Base-by-base conservation (phyloP, 129 eudicot species). In the Flaveria brownii region DNA sequence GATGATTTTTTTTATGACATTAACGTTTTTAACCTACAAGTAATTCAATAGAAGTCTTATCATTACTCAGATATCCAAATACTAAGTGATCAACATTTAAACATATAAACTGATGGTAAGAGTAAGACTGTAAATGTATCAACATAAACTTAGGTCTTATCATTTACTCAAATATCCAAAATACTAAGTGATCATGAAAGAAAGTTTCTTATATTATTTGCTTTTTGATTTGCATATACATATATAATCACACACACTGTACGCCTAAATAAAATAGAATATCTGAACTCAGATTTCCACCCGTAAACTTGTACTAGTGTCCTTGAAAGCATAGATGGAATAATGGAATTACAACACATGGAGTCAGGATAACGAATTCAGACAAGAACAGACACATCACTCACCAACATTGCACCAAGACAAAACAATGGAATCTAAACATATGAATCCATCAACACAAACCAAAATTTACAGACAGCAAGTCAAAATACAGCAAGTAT, bases 381-480 rank as follows among this genome's bases (percentile, higher is more conserved):
- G 73, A 72, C 74, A 52, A 72, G 73, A 63, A 63, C 47, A 50
- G 66, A 63, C 78, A 79, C 72, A 39, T 70, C 56, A 43, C 72
- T 65, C 75, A 73, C 62, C 41, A 79, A 46, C 45, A 43, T 62
- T 46, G 52, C n/a, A 70, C 70, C 64, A 79, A 72, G 69, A 65
- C 83, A 73, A 73, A 64, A 72, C 60, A 79, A 51, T 63, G 30
- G 73, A 72, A 80, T 49, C 83, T 55, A 80, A 80, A 73, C 79
- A 73, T 42, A 73, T 65, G 78, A 54, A 59, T 65, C 22, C 71
- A 36, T 57, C 51, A 61, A 25, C 72, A 70, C 45, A 45, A 49
- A 50, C 55, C 25, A 54, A 46, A 49, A 64, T 49, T 49, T 26
- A 59, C 28, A 39, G n/a, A 78, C 54, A 69, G 20, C 17, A 62